phyloP scores from a whole-genome alignment of 1,284 basidiomycete genomes.

The Trametes pubescens region DNA sequence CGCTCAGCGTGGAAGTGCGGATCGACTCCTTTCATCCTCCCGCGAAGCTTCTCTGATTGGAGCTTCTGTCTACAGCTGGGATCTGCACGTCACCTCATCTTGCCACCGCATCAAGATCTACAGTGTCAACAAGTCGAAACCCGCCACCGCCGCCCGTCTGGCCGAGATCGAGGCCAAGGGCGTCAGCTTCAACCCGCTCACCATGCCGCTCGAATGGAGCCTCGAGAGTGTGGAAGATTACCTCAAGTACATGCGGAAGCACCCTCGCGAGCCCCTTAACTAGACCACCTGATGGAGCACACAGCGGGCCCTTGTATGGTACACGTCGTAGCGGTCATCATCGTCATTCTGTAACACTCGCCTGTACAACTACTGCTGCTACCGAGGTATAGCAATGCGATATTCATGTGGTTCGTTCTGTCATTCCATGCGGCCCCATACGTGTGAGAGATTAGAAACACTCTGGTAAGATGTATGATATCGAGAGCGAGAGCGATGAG shows the following conservation, averaged over 20 bases:
- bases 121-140: conserved; percentile 55
- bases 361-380: conserved; percentile 5
- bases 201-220: conserved; percentile 49
- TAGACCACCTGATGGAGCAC: neutral
- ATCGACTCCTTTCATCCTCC: neutral
- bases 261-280: conserved; percentile 47
- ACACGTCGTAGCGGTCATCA: conserved; percentile 12
- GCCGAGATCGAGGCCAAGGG: conserved; percentile 50
- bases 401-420: conserved; percentile 11
- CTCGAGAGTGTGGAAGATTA: conserved; percentile 52
- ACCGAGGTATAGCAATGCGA: conserved; percentile 3
- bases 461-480: conserved; percentile 26
- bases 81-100: conserved; percentile 63
- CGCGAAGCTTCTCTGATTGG: neutral
- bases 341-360: conserved; percentile 6
- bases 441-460: conserved; percentile 24
- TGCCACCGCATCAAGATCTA: conserved; percentile 63
- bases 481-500: conserved; percentile 28
- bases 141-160: conserved; percentile 53
- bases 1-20: conserved; percentile 64
- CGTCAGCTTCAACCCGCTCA: conserved; percentile 50
- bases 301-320: neutral
- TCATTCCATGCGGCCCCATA: conserved; percentile 14
- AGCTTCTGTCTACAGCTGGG: conserved; percentile 52
- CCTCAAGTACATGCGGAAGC: conserved; percentile 43